Evolutionary conservation across 306 rosid genomes (phyloP), one percentile per base, ranked within the genome.

Genomic region (Adenanthera pavonina): DNA sequence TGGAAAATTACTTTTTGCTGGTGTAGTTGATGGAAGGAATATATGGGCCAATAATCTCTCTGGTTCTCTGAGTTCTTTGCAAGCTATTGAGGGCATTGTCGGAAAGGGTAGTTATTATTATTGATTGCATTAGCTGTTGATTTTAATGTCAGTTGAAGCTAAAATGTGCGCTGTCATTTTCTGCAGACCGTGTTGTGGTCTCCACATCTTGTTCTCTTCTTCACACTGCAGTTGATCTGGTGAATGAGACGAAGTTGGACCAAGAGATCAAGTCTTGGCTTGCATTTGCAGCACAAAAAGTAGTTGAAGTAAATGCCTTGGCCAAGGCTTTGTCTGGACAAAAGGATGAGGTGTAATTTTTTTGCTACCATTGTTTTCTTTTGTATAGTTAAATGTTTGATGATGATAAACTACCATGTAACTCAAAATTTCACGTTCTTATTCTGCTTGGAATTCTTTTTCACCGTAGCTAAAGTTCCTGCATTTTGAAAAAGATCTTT

Each of bases 121-220:
- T 49, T 70, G 19, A 62, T 38, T 72, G 16, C n/a, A 36, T 54
- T 65, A 19, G 16, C 49, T 72, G 20, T 72, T 49, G 36, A n/a
- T 73, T 44, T 0, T 19, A 67, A n/a, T 73, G 67, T 14, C 77
- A 20, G 36, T 47, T 36, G 72, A 84, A 57, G 8, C 81, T 83
- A 46, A 82, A 82, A 19, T 47, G 38, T 59, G 60, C 52, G 57
- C 36, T 20, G 44, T 68, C 9, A 30, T 75, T 40, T 48, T 66
- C 47, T 81, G 88, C 83, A 93, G 96, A 88, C 76, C 86, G 85
- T 51, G 68, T 93, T 78, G 93, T 93, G 75, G 97, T 93, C 72
- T 93, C 97, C 75, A 91, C 97, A 6, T 93, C 97, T 75, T 90
- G 93, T 86, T 93, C 97, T 62, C 97, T 93, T 80, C 97, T 93